phyloP scores from a whole-genome alignment of 257 asterid genomes.

The Hygrophila difformis region DNA sequence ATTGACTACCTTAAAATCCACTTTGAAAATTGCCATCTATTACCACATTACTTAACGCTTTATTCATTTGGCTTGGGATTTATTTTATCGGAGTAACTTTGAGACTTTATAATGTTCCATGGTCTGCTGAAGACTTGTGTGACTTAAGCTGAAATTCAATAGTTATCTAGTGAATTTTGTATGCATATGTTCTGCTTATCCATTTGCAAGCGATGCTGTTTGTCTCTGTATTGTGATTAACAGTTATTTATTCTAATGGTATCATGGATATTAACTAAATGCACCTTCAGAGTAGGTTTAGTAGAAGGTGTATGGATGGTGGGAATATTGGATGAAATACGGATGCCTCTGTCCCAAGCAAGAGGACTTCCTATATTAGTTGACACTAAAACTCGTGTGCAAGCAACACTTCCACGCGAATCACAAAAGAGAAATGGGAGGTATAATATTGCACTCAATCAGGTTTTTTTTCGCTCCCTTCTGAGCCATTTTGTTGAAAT shows the following conservation, averaged over 20 bases:
- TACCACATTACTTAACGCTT: neutral
- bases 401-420: conserved; percentile 61
- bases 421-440: conserved; percentile 89
- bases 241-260: conserved; percentile 1
- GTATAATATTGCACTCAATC: conserved; percentile 24
- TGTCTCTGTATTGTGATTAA: neutral
- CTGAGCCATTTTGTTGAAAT: conserved; percentile 13
- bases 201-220: neutral
- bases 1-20: neutral
- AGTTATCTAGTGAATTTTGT: neutral
- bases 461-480: conserved; percentile 3
- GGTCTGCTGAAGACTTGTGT: neutral
- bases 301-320: conserved; percentile 86
- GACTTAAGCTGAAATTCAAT: neutral
- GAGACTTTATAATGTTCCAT: neutral
- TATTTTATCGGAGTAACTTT: neutral
- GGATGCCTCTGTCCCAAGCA: conserved; percentile 45
- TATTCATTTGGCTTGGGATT: neutral
- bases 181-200: neutral
- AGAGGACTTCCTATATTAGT: conserved; percentile 48
- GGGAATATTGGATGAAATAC: conserved; percentile 83
- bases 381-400: conserved; percentile 83
- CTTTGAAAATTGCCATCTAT: neutral
- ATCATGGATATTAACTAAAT: conserved; percentile 21
- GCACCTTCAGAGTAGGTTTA: conserved; percentile 56